Evolutionary conservation across 1,139 yeast species (phyloP), one percentile per base, ranked within the genome.

Genomic region (Candida dubliniensis): DNA sequence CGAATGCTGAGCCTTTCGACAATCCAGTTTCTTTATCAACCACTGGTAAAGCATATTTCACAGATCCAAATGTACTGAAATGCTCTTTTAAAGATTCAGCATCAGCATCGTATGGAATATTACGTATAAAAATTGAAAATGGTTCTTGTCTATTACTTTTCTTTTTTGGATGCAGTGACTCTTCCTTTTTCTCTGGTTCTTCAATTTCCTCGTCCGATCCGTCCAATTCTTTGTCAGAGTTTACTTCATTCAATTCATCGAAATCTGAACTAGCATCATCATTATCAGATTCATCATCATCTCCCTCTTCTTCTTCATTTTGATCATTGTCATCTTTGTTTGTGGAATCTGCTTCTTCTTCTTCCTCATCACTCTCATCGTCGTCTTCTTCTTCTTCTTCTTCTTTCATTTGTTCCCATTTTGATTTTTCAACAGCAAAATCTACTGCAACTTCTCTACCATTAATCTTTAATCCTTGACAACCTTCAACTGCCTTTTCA

Each of bases 371-470:
- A 1, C 58, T 66, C 2, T 56, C 66, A 3, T 59, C 63, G 8
- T 60, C 66, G 1, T 59, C 65, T 26, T 69, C 72, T 36, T 71
- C 74, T 42, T 73, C 75, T 45, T 79, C 79, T 2, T 66, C 63
- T 18, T 58, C 68, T 47, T 64, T 65, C 5, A 62, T 53, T 38
- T 66, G 63, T 52, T 76, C 77, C 96, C 96, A 93, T 58, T 83
- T 84, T 34, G 82, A 76, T 68, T 91, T 93, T 63, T 89, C 93
- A 47, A 93, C 71, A 2, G 99, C 97, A 65, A 85, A 87, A 75
- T 88, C 97, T 25, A 93, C 98, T 30, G 96, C 95, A 42, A 93
- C 97, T 55, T 82, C 86, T 64, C 99, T 81, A 2, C 93, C 98
- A 57, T 84, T 90, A 47, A 95, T 87, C 64, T 88, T 83, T 56